These are phyloP conservation scores for Astragalus glycyphyllos DNA, from an alignment of 306 rosid genomes.

Conservation along the genomic window DNA sequence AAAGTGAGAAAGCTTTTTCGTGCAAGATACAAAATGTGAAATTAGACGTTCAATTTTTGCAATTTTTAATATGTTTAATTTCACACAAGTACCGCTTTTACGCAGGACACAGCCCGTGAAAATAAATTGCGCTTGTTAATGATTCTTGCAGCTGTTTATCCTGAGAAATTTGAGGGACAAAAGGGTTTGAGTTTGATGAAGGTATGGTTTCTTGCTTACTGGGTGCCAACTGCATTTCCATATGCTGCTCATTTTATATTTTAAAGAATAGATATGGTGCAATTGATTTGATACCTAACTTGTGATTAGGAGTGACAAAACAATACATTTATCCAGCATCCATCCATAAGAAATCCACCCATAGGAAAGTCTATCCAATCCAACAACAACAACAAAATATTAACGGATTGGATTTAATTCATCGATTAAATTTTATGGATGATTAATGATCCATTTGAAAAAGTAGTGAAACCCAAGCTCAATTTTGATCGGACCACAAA, in stretches of 20 bases:
- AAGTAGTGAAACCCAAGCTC: too few species aligned
- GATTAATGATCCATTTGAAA: too few species aligned
- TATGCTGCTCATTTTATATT: constrained; percentile 17
- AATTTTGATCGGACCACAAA: too few species aligned
- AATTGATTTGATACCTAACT: neutral
- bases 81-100: constrained; percentile 27
- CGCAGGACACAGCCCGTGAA: constrained; percentile 88
- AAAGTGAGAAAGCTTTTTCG: constrained; percentile 28
- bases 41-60: constrained; percentile 23
- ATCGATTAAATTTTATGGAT: too few species aligned
- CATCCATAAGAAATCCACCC: too few species aligned
- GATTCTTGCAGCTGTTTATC: constrained; percentile 93
- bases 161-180: constrained; percentile 93
- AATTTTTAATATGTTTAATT: constrained; percentile 16
- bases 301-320: too few species aligned
- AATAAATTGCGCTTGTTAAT: constrained; percentile 90
- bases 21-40: constrained; percentile 4
- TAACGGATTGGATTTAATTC: too few species aligned
- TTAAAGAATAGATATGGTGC: constrained; percentile 17
- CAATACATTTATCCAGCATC: too few species aligned
- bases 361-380: too few species aligned
- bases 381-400: too few species aligned
- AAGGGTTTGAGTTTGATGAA: constrained; percentile 87
- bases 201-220: constrained; percentile 56
- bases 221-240: constrained; percentile 23